Evolutionary conservation across 257 asterid species (phyloP).

Genomic region (Penstemon davidsonii): DNA sequence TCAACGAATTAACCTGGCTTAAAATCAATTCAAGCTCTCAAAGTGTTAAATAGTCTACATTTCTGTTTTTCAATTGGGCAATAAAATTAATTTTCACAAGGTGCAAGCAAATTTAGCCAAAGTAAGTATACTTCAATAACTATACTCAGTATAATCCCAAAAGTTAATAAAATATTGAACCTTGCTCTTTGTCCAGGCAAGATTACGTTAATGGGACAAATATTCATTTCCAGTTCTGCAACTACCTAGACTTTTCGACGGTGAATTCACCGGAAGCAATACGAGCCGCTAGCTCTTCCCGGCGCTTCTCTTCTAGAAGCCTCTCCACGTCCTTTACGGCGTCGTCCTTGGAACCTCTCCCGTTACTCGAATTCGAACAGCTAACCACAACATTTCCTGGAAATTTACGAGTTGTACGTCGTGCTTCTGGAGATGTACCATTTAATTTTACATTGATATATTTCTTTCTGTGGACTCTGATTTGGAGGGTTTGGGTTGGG

Average conservation of each 20-base stretch:
- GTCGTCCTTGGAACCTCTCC: constrained; percentile 44
- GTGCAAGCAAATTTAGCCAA: too few species aligned
- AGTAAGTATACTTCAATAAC: too few species aligned
- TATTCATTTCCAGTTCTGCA: too few species aligned
- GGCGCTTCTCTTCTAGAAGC: constrained; percentile 60
- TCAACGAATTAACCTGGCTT: too few species aligned
- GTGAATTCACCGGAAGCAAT: constrained; percentile 88
- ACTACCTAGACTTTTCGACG: constrained; percentile 65
- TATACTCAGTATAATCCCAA: too few species aligned
- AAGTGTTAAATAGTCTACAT: too few species aligned
- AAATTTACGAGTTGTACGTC: constrained; percentile 15
- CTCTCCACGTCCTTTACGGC: constrained; percentile 59
- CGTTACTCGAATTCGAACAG: constrained; percentile 55
- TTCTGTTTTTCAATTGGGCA: too few species aligned
- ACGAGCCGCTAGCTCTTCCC: constrained; percentile 83
- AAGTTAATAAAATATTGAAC: too few species aligned
- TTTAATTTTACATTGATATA: constrained; percentile 32
- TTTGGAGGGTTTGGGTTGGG: constrained; percentile 41
- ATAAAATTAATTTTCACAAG: too few species aligned
- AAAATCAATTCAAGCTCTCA: too few species aligned
- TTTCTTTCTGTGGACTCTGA: constrained; percentile 26
- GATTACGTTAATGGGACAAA: too few species aligned
- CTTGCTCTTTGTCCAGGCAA: too few species aligned
- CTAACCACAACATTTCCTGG: constrained; percentile 53
- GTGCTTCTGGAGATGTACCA: constrained; percentile 28